Percentiles rank a stretch among this genome's conserved stretches.
These are phyloP conservation scores for Trichoderma atrobrunneum DNA, from an alignment of 2,329 filamentous ascomycete genomes.

Conservation along the genomic window DNA sequence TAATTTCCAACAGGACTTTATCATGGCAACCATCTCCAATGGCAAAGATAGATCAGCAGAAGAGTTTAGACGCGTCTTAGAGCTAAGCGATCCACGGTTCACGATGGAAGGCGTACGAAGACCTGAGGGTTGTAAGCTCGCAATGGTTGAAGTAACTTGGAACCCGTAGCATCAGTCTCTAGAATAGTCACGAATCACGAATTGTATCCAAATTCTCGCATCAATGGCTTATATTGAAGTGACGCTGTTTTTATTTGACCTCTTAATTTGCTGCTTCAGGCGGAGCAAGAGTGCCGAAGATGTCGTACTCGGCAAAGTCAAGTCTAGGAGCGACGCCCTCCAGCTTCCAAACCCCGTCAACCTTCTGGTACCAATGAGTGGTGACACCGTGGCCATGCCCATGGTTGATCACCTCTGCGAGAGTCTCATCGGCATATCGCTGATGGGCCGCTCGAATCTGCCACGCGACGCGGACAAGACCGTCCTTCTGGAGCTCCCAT, in stretches of 20 bases:
- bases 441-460: conserved; percentile 62
- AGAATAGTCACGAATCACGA: not conserved
- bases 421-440: conserved; percentile 51
- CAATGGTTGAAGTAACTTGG: not conserved
- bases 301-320: conserved; percentile 54
- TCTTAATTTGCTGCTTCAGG: not conserved
- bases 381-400: conserved; percentile 59
- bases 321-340: conserved; percentile 55
- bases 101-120: not conserved
- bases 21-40: not conserved
- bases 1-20: not conserved
- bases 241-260: not conserved
- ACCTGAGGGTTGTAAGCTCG: not conserved
- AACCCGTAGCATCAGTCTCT: not conserved
- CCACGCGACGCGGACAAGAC: conserved; percentile 58
- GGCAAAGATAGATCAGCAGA: not conserved
- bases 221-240: not conserved
- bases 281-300: conserved; percentile 21
- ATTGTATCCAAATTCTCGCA: no score
- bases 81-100: not conserved
- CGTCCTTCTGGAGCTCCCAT: conserved; percentile 57
- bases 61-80: not conserved
- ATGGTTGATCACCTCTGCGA: conserved; percentile 51
- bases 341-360: conserved; percentile 61
- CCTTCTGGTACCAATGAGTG: conserved; percentile 56